Conservation (phyloP, 1,139 yeast genomes). For the Scheffersomyces segobiensis region DNA sequence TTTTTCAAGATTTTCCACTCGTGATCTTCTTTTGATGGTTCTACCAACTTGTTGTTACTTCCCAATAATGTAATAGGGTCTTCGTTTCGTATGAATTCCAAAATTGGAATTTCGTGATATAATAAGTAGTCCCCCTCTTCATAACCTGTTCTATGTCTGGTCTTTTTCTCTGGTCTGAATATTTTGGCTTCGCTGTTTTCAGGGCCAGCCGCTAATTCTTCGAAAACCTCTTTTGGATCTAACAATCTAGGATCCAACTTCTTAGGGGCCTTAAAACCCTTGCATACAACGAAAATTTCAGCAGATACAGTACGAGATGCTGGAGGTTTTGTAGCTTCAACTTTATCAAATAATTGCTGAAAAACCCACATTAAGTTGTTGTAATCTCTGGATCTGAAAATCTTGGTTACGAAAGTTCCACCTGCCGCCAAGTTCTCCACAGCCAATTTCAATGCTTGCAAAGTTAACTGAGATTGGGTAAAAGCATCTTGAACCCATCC, state of each 20-base stretch:
- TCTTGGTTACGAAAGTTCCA: constrained; percentile 96
- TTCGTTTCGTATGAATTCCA: constrained; percentile 78
- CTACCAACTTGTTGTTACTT: constrained; percentile 55
- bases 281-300: constrained; percentile 95
- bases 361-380: constrained; percentile 97
- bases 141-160: constrained; percentile 93
- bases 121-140: constrained; percentile 89
- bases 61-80: constrained; percentile 88
- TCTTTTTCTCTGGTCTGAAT: constrained; percentile 89
- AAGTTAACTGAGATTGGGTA: constrained; percentile 92
- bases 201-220: constrained; percentile 78
- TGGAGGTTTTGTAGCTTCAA: constrained; percentile 98
- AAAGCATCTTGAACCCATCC: constrained; percentile 99
- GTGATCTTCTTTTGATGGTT: constrained; percentile 56
- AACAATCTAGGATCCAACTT: constrained; percentile 88
- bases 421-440: constrained; percentile 91
- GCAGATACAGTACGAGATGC: constrained; percentile 99
- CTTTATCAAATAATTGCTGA: constrained; percentile 91
- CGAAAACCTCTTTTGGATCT: constrained; percentile 92
- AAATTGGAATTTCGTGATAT: constrained; percentile 69
- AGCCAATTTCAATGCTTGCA: constrained; percentile 90
- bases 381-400: constrained; percentile 96
- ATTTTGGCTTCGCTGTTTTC: constrained; percentile 89
- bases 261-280: constrained; percentile 94
- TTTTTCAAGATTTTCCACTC: constrained; percentile 74